Evolutionary conservation across 78 protist species (phyloP), one percentile per base, ranked within the genome.

Genomic region (Guillardia theta): DNA sequence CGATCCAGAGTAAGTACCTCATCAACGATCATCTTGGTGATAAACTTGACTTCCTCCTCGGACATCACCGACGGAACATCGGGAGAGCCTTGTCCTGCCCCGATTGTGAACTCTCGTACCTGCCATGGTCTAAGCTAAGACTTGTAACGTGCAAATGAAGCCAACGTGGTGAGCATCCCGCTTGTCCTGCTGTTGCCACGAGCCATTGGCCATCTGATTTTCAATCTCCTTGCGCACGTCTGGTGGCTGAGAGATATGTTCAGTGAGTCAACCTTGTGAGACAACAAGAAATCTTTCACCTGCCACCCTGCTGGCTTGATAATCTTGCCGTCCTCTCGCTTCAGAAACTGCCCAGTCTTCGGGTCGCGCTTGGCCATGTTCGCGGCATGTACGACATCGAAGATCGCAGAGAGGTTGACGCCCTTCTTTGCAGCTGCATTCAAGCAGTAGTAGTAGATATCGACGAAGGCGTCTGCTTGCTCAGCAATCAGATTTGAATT

Each of bases 251-350:
- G n/a, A n/a, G n/a, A n/a, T n/a, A n/a, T n/a, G n/a, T n/a, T n/a
- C n/a, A n/a, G n/a, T n/a, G n/a, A n/a, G n/a, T n/a, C n/a, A n/a
- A n/a, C n/a, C n/a, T n/a, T n/a, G n/a, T n/a, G n/a, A n/a, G n/a
- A n/a, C n/a, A n/a, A n/a, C n/a, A n/a, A n/a, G n/a, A n/a, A n/a
- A n/a, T n/a, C n/a, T n/a, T n/a, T n/a, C n/a, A 58, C 70, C 70
- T 88, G 9, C 93, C 93, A 92, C 36, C 93, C 93, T 22, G 2
- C 64, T 1, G 93, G 93, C 45, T 92, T 92, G 87, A 92, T 53
- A 37, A 92, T 92, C 93, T 92, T 92, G 1, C 93, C 93, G 64
- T 92, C 93, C 18, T 39, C 93, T 1, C 93, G 93, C 48, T 58
- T 53, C 47, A 92, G 90, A 27, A 92, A 53, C 77, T 92, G 33